Evolutionary conservation across 164 flowering plant species (phyloP).

Genomic region (Tetrastigma voinierianum): DNA sequence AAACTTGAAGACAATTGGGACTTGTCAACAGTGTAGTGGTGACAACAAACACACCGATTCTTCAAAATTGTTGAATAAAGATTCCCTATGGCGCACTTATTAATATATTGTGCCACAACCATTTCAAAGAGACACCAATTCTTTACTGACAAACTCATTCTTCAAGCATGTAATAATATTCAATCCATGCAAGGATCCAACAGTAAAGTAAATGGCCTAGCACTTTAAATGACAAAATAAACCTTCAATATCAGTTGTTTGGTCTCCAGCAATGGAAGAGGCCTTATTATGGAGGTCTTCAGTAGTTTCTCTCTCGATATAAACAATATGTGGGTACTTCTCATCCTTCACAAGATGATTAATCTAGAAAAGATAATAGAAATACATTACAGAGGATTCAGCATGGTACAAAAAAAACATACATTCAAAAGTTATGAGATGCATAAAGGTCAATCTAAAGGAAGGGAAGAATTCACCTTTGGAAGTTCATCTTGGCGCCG

Average conservation of each 20-base stretch:
- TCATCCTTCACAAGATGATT: conserved; percentile 51
- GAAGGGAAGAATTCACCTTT: conserved; percentile 41
- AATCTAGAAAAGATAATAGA: conserved; percentile 37
- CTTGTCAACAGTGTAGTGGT: too few relatives aligned
- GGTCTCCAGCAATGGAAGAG: conserved; percentile 25
- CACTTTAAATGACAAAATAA: background rate
- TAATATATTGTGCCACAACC: background rate
- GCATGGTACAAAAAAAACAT: background rate
- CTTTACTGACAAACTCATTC: background rate
- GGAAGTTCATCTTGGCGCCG: conserved; percentile 86
- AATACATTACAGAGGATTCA: background rate
- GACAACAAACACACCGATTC: too few relatives aligned
- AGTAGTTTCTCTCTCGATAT: conserved; percentile 39
- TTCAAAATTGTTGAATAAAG: too few relatives aligned
- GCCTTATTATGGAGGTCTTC: conserved; percentile 15
- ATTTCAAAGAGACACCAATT: background rate
- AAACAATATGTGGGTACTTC: conserved; percentile 80
- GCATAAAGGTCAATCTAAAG: background rate
- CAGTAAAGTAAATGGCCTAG: background rate
- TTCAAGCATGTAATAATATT: background rate
- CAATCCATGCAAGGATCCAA: background rate
- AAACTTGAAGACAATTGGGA: too few relatives aligned
- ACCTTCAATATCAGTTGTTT: conserved; percentile 72
- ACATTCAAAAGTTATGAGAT: background rate
- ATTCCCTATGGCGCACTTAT: too few relatives aligned